Evolutionary conservation across 208 protist genomes (phyloP), one percentile per base, ranked within the genome.

Genomic region (Crithidia fasciculata): DNA sequence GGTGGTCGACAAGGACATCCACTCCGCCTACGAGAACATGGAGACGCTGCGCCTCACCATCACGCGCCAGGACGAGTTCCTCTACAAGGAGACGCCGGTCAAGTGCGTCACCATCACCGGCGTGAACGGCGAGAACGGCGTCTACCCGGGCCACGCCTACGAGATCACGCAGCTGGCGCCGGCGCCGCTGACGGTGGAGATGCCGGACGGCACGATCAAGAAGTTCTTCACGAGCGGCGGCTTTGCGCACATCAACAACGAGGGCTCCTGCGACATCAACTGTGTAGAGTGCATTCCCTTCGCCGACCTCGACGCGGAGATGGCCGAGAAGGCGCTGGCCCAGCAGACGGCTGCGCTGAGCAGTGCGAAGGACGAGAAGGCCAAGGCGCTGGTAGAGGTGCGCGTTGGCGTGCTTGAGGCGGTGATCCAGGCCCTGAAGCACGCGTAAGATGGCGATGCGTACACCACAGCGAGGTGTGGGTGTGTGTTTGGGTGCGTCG

Each of bases 191-290:
- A 77, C 80, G 50, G 83, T 97, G 10, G 91, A 97, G 81, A 88
- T 86, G 73, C 60, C 82, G 5, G 90, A 95, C 58, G 93, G 91
- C 13, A 84, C 74, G 7, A 80, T 89, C 47, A 63, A 87, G 60
- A 95, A 93, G 79, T 97, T 80, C 79, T 95, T 95, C 75, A 82
- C 88, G 52, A 96, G 89, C 66, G 93, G 93, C 43, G 93, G 93
- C 40, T 97, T 97, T 62, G 93, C 90, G 2, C 93, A 97, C 80
- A 88, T 94, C 58, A 97, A 97, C 84, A 96, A 95, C 78, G 91
- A 96, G 66, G 93, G 93, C 41, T 94, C 88, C 28, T 94, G 91
- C 74, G 93, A 97, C 71, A 92, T 97, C 15, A 95, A 97, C 84
- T 92, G 88, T 50, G 90, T 94, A 36, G 93, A 97, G 81, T 93